A percentile compares a stretch with the other conserved stretches of the same genome.
phyloP scores from a whole-genome alignment of 2,329 filamentous ascomycete species.

The Tolypocladium tropicale region DNA sequence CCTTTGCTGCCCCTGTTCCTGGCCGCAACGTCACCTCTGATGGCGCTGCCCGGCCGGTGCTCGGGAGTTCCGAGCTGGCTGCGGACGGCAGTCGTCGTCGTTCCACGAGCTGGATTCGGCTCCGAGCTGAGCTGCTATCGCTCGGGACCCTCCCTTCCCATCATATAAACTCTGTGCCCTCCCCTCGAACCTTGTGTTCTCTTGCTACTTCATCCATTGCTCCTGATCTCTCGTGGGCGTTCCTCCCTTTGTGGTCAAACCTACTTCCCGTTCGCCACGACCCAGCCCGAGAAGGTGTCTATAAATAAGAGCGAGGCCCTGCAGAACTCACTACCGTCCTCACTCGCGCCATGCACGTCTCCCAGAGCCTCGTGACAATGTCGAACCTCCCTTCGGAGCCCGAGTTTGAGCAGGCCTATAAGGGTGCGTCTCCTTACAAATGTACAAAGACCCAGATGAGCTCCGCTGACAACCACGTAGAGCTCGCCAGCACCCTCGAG shows the following conservation, averaged over 20 bases:
- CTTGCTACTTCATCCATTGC: not conserved
- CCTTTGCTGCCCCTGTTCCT: not conserved
- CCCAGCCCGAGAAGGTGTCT: not conserved
- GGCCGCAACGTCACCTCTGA: not conserved
- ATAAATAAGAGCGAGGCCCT: too few species aligned
- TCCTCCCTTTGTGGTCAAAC: not conserved
- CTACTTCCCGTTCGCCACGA: not conserved
- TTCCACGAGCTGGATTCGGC: not conserved
- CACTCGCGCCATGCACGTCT: not conserved
- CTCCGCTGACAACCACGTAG: conserved; percentile 31
- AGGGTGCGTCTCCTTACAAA: conserved; percentile 47
- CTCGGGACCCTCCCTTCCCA: not conserved
- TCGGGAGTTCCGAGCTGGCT: not conserved
- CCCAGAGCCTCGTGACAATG: conserved; percentile 40
- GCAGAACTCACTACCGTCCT: too few species aligned
- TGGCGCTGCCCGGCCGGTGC: not conserved
- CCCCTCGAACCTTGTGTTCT: not conserved
- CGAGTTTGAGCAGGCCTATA: conserved; percentile 98
- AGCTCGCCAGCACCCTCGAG: conserved; percentile 91
- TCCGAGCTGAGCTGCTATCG: not conserved
- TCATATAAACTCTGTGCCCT: not conserved
- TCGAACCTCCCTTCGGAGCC: conserved; percentile 80
- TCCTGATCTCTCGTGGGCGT: not conserved
- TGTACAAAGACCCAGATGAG: not conserved
- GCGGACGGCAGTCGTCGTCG: not conserved